phyloP scores from a whole-genome alignment of 2,329 filamentous ascomycete species.

The Arthrobotrys pseudoclavata region DNA sequence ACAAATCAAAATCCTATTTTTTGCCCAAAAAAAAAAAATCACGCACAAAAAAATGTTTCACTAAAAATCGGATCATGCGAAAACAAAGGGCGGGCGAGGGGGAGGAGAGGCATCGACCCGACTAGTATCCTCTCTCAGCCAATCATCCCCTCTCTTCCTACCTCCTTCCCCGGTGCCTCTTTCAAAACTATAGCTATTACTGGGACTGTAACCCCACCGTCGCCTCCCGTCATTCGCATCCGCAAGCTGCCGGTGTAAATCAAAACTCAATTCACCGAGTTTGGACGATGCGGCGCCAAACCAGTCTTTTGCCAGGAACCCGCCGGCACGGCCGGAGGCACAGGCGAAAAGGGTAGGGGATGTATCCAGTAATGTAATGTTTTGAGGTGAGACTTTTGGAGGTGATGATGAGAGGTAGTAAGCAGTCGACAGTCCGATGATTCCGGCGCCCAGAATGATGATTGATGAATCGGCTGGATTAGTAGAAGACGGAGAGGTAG shows the following conservation, averaged over 20 bases:
- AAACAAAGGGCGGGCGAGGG: background rate
- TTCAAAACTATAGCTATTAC: slow-evolving; percentile 73
- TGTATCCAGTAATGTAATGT: slow-evolving; percentile 74
- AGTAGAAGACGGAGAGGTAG: background rate
- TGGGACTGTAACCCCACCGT: slow-evolving; percentile 71
- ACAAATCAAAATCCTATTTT: slow-evolving; percentile 46
- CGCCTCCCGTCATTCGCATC: slow-evolving; percentile 72
- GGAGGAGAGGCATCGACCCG: slow-evolving; percentile 70
- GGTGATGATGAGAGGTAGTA: slow-evolving; percentile 74
- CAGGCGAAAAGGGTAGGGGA: slow-evolving; percentile 76
- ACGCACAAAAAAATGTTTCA: slow-evolving; percentile 17
- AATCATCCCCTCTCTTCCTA: slow-evolving; percentile 73
- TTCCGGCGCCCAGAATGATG: slow-evolving; percentile 77
- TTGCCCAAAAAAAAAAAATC: background rate
- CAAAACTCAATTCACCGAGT: slow-evolving; percentile 77
- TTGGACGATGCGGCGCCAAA: slow-evolving; percentile 72
- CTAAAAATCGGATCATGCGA: slow-evolving; percentile 1
- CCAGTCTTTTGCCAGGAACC: slow-evolving; percentile 82
- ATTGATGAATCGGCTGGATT: slow-evolving; percentile 65
- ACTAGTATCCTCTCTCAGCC: slow-evolving; percentile 76
- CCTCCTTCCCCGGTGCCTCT: slow-evolving; percentile 65
- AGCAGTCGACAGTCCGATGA: slow-evolving; percentile 79
- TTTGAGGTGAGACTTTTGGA: slow-evolving; percentile 64
- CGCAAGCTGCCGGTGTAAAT: slow-evolving; percentile 76
- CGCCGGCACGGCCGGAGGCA: slow-evolving; percentile 80